phyloP scores from a whole-genome alignment of 192 early-diverging fungal species.

The Piromyces finnis region DNA sequence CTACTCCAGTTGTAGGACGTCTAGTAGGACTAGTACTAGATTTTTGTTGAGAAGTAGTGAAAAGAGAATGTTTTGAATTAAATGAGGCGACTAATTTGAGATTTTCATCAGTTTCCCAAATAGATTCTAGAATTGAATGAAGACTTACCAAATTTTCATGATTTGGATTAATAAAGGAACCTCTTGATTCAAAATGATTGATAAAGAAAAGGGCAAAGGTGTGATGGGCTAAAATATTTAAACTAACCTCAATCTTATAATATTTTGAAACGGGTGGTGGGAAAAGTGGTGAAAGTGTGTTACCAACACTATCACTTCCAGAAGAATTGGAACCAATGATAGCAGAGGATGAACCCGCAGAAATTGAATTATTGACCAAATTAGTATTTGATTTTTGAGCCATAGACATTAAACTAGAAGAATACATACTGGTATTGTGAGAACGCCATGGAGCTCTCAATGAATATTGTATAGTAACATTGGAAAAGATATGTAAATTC shows the following conservation, averaged over 20 bases:
- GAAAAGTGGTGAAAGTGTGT: neutral
- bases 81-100: neutral
- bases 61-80: neutral
- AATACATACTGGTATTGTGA: neutral
- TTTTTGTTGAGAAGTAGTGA: neutral
- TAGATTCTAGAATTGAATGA: neutral
- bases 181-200: neutral
- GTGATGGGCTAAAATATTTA: neutral
- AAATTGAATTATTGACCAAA: neutral
- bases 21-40: neutral
- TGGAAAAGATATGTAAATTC: constrained; percentile 51
- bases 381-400: neutral
- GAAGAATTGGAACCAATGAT: neutral
- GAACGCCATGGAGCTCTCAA: neutral
- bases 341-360: neutral
- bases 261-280: neutral
- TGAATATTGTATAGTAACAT: constrained; percentile 50
- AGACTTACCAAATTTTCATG: neutral
- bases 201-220: neutral
- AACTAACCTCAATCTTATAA: neutral
- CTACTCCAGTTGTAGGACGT: neutral
- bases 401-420: neutral
- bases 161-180: neutral
- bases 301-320: neutral
- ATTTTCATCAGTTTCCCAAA: neutral